These are phyloP conservation scores for Pichia paraexigua DNA, from an alignment of 805 yeast species.

Conservation along the genomic window DNA sequence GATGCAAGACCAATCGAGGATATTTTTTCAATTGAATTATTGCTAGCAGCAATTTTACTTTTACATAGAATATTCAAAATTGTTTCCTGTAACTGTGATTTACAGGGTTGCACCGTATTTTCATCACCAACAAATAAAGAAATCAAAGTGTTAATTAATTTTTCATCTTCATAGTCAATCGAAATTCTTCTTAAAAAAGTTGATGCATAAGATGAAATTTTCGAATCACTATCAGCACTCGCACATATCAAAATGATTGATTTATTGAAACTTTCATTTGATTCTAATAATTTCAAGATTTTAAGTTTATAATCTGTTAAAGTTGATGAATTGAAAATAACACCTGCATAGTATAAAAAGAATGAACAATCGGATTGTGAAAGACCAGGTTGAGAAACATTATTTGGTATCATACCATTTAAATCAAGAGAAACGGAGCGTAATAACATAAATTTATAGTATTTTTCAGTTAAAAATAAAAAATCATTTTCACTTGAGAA, in stretches of 20 bases:
- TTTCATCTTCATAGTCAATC: conserved; percentile 44
- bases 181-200: conserved; percentile 41
- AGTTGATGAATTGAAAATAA: conserved; percentile 42
- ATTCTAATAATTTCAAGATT: conserved; percentile 35
- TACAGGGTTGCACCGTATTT: conserved; percentile 43
- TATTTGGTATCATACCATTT: conserved; percentile 35
- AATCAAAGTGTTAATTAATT: conserved; percentile 37
- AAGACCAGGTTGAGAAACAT: conserved; percentile 56
- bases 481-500: conserved; percentile 10
- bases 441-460: conserved; percentile 52
- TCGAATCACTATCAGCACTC: conserved; percentile 48
- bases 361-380: conserved; percentile 47
- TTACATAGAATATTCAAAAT: conserved; percentile 43
- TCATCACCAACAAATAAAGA: conserved; percentile 43
- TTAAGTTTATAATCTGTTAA: conserved; percentile 35
- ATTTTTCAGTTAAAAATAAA: conserved; percentile 39
- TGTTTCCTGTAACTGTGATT: conserved; percentile 44
- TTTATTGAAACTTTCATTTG: conserved; percentile 32
- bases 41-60: conserved; percentile 44
- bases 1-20: conserved; percentile 56
- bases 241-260: conserved; percentile 46
- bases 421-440: conserved; percentile 34
- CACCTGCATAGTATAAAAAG: conserved; percentile 64
- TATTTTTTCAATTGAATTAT: conserved; percentile 37
- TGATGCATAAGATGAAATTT: conserved; percentile 47